phyloP scores from a whole-genome alignment of 179 eudicot genomes.

The Beta corolliflora region DNA sequence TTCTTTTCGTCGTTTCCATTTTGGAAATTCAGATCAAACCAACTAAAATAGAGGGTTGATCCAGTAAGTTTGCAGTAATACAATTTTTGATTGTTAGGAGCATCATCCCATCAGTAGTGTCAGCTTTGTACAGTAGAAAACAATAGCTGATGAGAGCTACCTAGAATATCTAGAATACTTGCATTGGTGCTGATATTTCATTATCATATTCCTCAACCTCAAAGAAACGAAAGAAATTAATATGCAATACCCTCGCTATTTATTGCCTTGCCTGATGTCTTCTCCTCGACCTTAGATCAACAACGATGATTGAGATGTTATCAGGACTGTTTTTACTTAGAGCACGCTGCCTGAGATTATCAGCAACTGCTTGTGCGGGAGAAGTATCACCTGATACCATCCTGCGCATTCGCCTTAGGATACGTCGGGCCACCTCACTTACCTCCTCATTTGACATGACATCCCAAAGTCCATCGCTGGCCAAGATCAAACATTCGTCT shows the following conservation, averaged over 20 bases:
- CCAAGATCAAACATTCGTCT: constrained; percentile 70
- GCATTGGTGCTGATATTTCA: constrained; percentile 12
- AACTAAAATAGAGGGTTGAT: constrained; percentile 30
- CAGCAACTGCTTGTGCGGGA: constrained; percentile 62
- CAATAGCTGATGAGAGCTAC: constrained; percentile 26
- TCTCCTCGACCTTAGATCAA: constrained; percentile 63
- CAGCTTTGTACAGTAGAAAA: constrained; percentile 42
- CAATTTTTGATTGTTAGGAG: constrained; percentile 28
- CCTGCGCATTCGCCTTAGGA: constrained; percentile 54
- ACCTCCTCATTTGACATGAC: constrained; percentile 72
- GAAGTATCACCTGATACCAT: constrained; percentile 35
- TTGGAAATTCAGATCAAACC: constrained; percentile 25
- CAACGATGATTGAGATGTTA: constrained; percentile 68
- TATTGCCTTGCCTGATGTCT: constrained; percentile 36
- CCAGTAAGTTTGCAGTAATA: constrained; percentile 31
- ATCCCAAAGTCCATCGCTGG: constrained; percentile 85
- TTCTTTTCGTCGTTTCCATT: constrained; percentile 4
- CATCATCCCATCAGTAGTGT: constrained; percentile 21
- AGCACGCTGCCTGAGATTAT: constrained; percentile 59
- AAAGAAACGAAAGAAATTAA: constrained; percentile 20
- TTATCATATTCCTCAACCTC: constrained; percentile 10
- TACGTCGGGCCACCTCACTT: constrained; percentile 61
- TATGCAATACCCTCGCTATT: constrained; percentile 13
- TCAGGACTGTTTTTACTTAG: constrained; percentile 58
- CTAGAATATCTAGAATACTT: constrained; percentile 27